Percentiles rank a stretch among this genome's conserved stretches.
These are phyloP conservation scores for Vigna nakashimae DNA, from an alignment of 306 rosid genomes.

Conservation along the genomic window DNA sequence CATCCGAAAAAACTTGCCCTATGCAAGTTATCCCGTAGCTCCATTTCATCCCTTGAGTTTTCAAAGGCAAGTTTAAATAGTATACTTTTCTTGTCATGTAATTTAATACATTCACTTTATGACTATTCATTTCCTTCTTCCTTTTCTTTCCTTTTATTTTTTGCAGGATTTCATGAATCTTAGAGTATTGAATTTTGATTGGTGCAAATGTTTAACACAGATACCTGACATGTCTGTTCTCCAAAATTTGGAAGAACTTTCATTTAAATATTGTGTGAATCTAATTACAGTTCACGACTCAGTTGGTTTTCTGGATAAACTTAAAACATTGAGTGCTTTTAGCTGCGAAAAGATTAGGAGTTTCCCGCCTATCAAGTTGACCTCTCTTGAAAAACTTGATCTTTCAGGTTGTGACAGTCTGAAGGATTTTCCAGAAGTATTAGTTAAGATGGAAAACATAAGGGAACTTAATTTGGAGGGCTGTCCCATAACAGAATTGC, in stretches of 20 bases:
- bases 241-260: background rate
- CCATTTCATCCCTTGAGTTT: background rate
- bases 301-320: background rate
- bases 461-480: too few species aligned
- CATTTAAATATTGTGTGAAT: too few species aligned
- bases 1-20: too few species aligned
- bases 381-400: background rate
- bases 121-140: too few species aligned
- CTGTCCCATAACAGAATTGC: too few species aligned
- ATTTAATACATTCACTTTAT: too few species aligned
- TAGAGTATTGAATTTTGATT: background rate
- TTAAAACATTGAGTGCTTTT: background rate
- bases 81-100: too few species aligned
- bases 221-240: background rate
- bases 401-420: background rate
- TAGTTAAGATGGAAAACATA: too few species aligned
- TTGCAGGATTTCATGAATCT: background rate
- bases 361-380: background rate
- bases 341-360: background rate
- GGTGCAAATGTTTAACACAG: background rate
- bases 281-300: background rate
- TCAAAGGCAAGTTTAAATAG: too few species aligned
- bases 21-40: background rate
- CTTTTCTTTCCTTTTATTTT: too few species aligned
- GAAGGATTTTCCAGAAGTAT: background rate